These are phyloP conservation scores for Lathyrus sativus DNA, from an alignment of 306 rosid species.

Conservation along the genomic window DNA sequence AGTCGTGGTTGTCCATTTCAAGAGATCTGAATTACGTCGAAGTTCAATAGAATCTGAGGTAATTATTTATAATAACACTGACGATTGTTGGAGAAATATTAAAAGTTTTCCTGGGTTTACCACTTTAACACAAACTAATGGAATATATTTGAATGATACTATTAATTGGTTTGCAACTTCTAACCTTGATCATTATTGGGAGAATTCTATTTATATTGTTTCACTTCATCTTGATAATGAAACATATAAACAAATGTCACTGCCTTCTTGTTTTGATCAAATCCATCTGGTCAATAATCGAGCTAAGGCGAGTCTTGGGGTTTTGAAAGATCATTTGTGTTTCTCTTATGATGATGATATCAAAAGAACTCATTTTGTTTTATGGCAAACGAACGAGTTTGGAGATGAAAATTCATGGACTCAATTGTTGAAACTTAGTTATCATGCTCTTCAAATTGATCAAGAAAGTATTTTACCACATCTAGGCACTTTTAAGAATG, in stretches of 20 bases:
- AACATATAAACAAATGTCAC: background rate
- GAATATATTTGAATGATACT: background rate
- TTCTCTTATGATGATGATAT: background rate
- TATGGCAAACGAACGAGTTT: slow-evolving; percentile 13
- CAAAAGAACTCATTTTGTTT: background rate
- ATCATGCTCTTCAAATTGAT: background rate
- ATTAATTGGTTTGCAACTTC: slow-evolving; percentile 7
- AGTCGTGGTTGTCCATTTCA: background rate
- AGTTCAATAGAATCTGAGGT: background rate
- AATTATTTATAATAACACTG: background rate
- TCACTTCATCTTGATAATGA: background rate
- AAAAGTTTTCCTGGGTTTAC: background rate
- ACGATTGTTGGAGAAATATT: background rate
- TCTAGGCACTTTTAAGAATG: background rate
- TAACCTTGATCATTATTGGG: background rate
- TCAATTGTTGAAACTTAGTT: background rate
- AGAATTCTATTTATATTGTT: background rate
- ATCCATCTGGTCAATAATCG: background rate
- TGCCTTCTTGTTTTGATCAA: background rate
- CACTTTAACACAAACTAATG: background rate
- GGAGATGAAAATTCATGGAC: slow-evolving; percentile 2
- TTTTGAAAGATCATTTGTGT: slow-evolving; percentile 7
- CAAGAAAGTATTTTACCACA: background rate
- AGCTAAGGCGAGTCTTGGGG: background rate
- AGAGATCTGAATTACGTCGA: no score